phyloP scores from a whole-genome alignment of 2,329 filamentous ascomycete genomes.

The Hymenoscyphus repandus region DNA sequence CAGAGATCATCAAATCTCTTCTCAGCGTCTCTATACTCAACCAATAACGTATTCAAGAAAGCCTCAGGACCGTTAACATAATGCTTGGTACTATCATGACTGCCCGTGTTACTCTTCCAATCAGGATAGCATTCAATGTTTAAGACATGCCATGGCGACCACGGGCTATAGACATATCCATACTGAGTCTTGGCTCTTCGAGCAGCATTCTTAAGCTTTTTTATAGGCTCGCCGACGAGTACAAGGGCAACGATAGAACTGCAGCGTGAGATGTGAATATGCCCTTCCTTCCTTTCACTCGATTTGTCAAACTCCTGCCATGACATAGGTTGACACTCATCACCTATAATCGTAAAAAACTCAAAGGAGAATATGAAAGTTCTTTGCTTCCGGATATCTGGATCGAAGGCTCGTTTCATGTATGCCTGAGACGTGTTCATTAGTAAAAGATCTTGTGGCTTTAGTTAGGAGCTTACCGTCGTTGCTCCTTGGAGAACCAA shows the following conservation, averaged over 20 bases:
- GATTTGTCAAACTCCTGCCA: conserved; percentile 52
- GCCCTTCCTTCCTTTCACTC: conserved; percentile 39
- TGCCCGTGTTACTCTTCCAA: conserved; percentile 49
- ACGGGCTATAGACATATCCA: conserved; percentile 52
- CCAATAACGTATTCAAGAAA: conserved; percentile 52
- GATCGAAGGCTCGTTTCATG: conserved; percentile 19
- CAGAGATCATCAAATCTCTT: conserved; percentile 54
- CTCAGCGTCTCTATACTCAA: conserved; percentile 56
- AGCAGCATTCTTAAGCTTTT: conserved; percentile 43
- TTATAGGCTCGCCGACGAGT: conserved; percentile 46
- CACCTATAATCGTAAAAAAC: conserved; percentile 56
- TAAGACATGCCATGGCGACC: conserved; percentile 55
- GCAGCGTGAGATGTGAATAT: conserved; percentile 56
- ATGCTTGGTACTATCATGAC: conserved; percentile 47
- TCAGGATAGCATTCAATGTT: conserved; percentile 56
- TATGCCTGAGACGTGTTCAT: neutral
- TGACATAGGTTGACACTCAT: conserved; percentile 49
- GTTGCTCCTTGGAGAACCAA: conserved; percentile 45
- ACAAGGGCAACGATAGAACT: conserved; percentile 54
- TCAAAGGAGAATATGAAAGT: conserved; percentile 61
- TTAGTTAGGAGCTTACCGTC: conserved; percentile 33
- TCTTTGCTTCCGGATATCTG: conserved; percentile 43
- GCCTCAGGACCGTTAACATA: conserved; percentile 58
- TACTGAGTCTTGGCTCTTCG: conserved; percentile 42
- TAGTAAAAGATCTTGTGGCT: conserved; percentile 18